phyloP scores from a whole-genome alignment of 345 rosid genomes.

The Eutrema yunnanense region DNA sequence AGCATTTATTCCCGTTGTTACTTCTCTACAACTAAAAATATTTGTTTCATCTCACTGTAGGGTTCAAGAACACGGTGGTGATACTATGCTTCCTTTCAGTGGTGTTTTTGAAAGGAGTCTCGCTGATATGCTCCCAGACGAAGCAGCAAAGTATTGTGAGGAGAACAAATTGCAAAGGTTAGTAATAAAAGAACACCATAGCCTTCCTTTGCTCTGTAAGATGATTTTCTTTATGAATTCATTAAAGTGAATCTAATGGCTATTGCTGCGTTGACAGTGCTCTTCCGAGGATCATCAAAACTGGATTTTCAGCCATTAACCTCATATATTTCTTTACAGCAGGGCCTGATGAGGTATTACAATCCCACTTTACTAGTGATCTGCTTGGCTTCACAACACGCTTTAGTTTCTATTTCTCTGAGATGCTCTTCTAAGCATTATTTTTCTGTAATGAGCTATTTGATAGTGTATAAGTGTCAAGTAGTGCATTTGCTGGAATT shows the following conservation, averaged over 20 bases:
- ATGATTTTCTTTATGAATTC: neutral
- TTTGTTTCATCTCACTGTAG: conserved; percentile 32
- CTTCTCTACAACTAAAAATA: neutral
- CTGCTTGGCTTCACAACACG: neutral
- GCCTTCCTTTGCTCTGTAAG: neutral
- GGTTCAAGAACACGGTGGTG: conserved; percentile 98
- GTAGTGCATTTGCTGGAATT: neutral
- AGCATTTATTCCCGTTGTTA: neutral
- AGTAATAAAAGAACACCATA: conserved; percentile 19
- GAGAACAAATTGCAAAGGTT: conserved; percentile 97
- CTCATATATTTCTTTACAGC: conserved; percentile 98
- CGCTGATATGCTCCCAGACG: conserved; percentile 72
- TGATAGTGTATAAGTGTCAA: neutral
- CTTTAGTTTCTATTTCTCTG: neutral
- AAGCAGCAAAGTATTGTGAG: conserved; percentile 81
- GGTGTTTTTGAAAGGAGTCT: conserved; percentile 70
- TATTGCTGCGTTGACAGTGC: conserved; percentile 44
- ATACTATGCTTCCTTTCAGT: conserved; percentile 91
- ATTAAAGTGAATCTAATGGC: neutral
- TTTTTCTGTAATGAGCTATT: neutral
- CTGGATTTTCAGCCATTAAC: conserved; percentile 92
- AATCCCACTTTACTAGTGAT: neutral
- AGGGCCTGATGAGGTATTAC: conserved; percentile 89
- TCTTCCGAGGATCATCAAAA: conserved; percentile 95
- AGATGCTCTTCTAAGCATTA: neutral